Evolutionary conservation across 768 basidiomycete genomes (phyloP), one percentile per base, ranked within the genome.

Genomic region (Leccinum ochraceum): DNA sequence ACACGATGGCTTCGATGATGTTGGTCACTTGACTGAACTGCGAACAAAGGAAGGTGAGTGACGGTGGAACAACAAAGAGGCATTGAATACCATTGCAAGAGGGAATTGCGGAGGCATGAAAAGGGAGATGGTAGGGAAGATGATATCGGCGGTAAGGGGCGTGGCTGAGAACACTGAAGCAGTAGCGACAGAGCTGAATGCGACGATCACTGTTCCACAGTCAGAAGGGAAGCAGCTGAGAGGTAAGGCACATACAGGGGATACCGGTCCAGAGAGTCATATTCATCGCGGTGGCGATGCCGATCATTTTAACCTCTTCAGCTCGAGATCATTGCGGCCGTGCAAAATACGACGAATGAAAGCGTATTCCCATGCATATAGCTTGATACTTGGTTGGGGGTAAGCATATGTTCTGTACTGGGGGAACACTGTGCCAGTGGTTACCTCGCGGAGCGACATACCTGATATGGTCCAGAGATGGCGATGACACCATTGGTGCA

Each of bases 301-400:
- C 94, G 58, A 98, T 95, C 71, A 87, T 91, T 59, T 80, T 82
- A 39, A 98, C 80, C 84, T 87, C 62, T 80, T 86, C 52, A 98
- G 72, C 71, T 96, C 95, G 64, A 86, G 78, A 59, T 92, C 84
- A 69, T 95, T 94, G 48, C 94, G 81, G 3, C 94, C 89, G 22
- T 84, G 80, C n/a, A 88, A 75, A 32, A 98, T 82, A 58, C 86
- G 87, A 54, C 87, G 81, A 30, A 92, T 82, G 69, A 98, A 98
- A 3, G 92, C 89, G 67, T 88, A 85, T 76, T 98, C 96, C 96
- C 96, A 98, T 3, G 91, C 92, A 73, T 96, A 96, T 4, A 95
- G 76, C 70, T 95, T 94, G 72, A 95, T 92, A 63, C 90, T 92
- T 60, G 11, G n/a, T 0, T 3, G 26, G n/a, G n/a, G 5, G 46